phyloP scores from a whole-genome alignment of 140 eudicot genomes.

The Bidens hawaiensis region DNA sequence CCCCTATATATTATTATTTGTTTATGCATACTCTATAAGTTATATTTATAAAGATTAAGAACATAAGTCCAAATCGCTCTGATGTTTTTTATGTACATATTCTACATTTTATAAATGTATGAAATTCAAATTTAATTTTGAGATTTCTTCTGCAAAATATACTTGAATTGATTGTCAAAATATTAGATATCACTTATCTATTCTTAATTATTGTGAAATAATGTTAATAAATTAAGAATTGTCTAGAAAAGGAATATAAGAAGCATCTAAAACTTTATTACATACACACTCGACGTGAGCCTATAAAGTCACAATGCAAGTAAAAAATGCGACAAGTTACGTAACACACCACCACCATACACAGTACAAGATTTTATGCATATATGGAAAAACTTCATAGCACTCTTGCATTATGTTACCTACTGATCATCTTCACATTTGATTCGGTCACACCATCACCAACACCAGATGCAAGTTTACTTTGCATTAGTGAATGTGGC shows the following conservation, averaged over 20 bases:
- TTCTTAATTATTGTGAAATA: no score
- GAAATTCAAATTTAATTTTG: no score
- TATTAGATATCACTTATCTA: no score
- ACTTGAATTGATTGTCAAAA: no score
- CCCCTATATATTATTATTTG: no score
- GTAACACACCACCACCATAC: constrained; percentile 12
- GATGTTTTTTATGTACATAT: no score
- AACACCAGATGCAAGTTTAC: constrained; percentile 27
- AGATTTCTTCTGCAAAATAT: no score
- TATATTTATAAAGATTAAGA: no score
- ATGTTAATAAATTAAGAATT: no score
- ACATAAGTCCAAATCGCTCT: no score
- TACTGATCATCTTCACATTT: constrained; percentile 25
- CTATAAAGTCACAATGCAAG: constrained; percentile 30
- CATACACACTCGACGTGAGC: constrained; percentile 21
- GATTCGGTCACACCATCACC: constrained; percentile 25
- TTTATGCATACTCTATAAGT: no score
- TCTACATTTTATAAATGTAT: no score
- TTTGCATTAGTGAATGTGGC: constrained; percentile 61
- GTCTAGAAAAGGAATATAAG: neutral
- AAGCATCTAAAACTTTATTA: constrained; percentile 15
- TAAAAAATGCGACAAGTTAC: constrained; percentile 25
- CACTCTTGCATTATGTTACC: constrained; percentile 10
- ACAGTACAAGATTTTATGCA: constrained; percentile 11
- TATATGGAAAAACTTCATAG: constrained; percentile 29